Conservation (phyloP, 805 yeast species). For the Candida qinlingensis region DNA sequence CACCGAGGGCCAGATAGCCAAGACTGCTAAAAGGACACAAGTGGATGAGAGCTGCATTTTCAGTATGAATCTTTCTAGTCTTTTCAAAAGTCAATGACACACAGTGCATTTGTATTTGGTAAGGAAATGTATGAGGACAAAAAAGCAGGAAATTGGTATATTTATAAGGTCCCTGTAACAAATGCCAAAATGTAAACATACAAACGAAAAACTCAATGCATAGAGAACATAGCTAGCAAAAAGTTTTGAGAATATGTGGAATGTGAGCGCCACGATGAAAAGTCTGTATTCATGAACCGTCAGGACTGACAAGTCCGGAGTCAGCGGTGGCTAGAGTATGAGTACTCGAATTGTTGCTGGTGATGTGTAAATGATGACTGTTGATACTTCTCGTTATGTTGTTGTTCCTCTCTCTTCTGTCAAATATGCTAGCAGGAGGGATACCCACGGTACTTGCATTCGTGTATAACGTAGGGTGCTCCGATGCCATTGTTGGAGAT, state of each 20-base stretch:
- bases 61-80: not conserved
- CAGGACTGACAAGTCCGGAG: not conserved
- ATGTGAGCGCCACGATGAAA: too few relatives aligned
- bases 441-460: slow-evolving; percentile 66
- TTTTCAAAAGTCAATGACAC: too few relatives aligned
- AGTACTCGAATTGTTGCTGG: slow-evolving; percentile 17
- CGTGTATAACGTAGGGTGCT: slow-evolving; percentile 40
- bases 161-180: not conserved
- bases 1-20: not conserved
- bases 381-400: slow-evolving; percentile 12
- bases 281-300: too few relatives aligned
- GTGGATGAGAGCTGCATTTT: not conserved
- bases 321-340: slow-evolving; percentile 9
- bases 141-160: not conserved
- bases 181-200: not conserved
- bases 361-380: slow-evolving; percentile 14
- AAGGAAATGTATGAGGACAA: not conserved
- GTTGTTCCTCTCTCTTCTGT: slow-evolving; percentile 27
- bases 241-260: too few relatives aligned
- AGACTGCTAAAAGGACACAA: too few relatives aligned
- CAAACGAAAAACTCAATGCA: not conserved
- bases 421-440: slow-evolving; percentile 69
- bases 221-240: too few relatives aligned
- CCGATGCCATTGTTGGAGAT: slow-evolving; percentile 30
- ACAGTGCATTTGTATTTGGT: not conserved